These are phyloP conservation scores for Candolleomyces efflorescens DNA, from an alignment of 768 basidiomycete species.

Conservation along the genomic window DNA sequence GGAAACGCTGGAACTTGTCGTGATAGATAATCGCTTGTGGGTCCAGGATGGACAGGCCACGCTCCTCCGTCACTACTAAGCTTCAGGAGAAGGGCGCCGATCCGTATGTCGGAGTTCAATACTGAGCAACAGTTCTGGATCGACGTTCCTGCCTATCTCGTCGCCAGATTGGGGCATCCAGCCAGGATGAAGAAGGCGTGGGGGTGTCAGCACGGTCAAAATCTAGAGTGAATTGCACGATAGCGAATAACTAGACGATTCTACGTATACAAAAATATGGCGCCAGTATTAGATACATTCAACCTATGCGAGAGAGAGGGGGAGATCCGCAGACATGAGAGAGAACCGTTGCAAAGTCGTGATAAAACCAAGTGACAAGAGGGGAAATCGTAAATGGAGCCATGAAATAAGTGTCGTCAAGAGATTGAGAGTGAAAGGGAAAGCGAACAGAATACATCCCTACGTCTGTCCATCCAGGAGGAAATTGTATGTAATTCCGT, in stretches of 20 bases:
- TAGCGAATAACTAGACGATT: background rate
- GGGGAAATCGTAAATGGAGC: background rate
- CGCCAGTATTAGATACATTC: background rate
- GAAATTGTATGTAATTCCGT: background rate
- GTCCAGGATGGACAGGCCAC: background rate
- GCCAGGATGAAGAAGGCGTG: background rate
- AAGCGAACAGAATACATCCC: conserved; percentile 3
- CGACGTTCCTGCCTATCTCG: background rate
- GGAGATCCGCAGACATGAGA: background rate
- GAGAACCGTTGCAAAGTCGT: background rate
- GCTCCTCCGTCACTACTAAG: background rate
- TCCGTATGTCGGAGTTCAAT: too few species aligned
- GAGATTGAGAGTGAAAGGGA: too few species aligned
- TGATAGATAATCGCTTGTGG: background rate
- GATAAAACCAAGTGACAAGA: background rate
- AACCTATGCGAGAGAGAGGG: background rate
- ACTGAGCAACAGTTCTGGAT: too few species aligned
- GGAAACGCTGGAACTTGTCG: background rate
- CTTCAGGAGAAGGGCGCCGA: background rate
- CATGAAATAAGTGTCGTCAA: background rate
- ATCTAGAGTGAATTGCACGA: background rate
- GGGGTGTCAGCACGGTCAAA: background rate
- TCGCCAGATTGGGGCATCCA: background rate
- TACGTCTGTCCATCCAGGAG: background rate
- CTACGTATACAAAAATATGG: background rate